A percentile compares a stretch with the other conserved stretches of the same genome.
These are phyloP conservation scores for Xanthoconium separans DNA, from an alignment of 1,284 basidiomycete species.

Conservation along the genomic window DNA sequence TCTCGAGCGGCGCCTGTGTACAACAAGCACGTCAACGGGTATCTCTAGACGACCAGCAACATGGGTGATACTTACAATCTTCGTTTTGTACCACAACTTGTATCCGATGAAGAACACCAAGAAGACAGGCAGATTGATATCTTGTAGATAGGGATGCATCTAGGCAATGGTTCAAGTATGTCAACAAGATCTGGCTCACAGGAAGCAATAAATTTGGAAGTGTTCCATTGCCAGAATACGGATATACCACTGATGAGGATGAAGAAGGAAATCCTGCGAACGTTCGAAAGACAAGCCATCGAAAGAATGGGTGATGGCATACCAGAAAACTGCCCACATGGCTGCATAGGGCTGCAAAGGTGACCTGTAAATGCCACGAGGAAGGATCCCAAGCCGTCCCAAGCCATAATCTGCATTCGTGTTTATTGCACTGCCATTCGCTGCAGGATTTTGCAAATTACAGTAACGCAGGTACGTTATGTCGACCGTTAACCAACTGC, in stretches of 20 bases:
- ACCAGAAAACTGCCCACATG: constrained; percentile 33
- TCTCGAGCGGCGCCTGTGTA: constrained; percentile 10
- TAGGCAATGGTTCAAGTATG: background rate
- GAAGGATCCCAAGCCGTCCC: constrained; percentile 55
- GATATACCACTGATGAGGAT: constrained; percentile 42
- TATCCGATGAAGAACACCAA: constrained; percentile 26
- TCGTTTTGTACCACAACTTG: constrained; percentile 56
- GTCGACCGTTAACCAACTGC: constrained; percentile 46
- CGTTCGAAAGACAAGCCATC: background rate
- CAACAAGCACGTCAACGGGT: background rate
- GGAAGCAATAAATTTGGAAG: constrained; percentile 39
- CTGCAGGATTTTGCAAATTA: constrained; percentile 7
- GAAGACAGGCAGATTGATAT: constrained; percentile 26
- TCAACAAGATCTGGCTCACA: constrained; percentile 30
- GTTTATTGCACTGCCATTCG: constrained; percentile 25
- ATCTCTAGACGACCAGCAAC: background rate
- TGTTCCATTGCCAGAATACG: constrained; percentile 46
- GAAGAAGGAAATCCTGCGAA: constrained; percentile 37
- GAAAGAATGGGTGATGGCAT: background rate
- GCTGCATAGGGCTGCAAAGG: constrained; percentile 29
- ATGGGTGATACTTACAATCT: constrained; percentile 33
- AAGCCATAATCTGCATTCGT: constrained; percentile 46
- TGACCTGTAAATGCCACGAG: constrained; percentile 25
- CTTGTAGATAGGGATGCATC: constrained; percentile 8
- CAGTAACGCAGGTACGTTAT: constrained; percentile 53